phyloP scores from a whole-genome alignment of 1,284 basidiomycete species.

The Puccinia sorghi region DNA sequence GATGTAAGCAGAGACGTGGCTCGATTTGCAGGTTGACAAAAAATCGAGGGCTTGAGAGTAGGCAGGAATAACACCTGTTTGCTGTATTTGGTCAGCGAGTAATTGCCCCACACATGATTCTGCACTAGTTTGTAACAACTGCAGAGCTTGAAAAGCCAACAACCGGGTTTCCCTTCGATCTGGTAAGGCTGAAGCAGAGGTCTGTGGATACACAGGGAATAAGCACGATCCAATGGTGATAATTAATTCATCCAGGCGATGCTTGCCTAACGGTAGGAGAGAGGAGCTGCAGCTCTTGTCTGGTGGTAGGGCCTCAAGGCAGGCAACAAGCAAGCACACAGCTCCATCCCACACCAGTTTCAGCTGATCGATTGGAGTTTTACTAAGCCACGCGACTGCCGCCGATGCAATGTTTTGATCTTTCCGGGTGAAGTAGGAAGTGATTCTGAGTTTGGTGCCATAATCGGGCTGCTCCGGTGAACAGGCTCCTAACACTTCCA shows the following conservation, averaged over 20 bases:
- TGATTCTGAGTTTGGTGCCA: conserved; percentile 12
- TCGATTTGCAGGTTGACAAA: conserved; percentile 15
- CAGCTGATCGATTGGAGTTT: conserved; percentile 7
- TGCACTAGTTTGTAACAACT: conserved; percentile 8
- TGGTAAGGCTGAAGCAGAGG: not conserved
- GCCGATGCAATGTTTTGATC: conserved; percentile 14
- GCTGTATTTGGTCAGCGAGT: conserved; percentile 9
- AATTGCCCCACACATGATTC: conserved; percentile 13
- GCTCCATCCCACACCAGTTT: conserved; percentile 31
- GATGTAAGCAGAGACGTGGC: conserved; percentile 26
- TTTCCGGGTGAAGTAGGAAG: conserved; percentile 14
- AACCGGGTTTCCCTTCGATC: conserved; percentile 5
- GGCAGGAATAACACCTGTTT: conserved; percentile 23
- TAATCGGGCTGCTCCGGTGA: conserved; percentile 3
- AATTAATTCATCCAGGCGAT: conserved; percentile 26
- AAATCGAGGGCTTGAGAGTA: conserved; percentile 27
- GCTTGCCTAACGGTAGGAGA: conserved; percentile 13
- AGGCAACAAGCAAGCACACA: conserved; percentile 38
- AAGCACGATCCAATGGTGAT: conserved; percentile 14
- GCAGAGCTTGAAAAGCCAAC: conserved; percentile 18
- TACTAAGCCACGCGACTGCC: conserved; percentile 14
- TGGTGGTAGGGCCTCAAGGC: conserved; percentile 26
- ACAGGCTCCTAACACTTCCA: not conserved
- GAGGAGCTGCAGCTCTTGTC: conserved; percentile 2
- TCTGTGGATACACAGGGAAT: conserved; percentile 1